Conservation (phyloP, 139 green algal genomes). For the Coelastrella sp. region DNA sequence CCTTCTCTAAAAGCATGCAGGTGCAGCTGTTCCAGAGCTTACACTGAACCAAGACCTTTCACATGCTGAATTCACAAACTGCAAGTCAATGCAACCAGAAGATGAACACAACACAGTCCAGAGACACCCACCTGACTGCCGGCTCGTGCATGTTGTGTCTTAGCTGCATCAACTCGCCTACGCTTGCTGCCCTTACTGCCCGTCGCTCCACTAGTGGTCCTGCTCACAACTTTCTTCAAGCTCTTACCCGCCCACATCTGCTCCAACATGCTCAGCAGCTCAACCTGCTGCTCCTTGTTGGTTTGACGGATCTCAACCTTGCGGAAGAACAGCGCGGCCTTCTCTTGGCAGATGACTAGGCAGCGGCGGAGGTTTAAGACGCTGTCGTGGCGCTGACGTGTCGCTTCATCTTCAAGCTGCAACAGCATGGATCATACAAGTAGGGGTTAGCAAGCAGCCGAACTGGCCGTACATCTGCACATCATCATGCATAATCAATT, state of each 20-base stretch:
- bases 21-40: too few species aligned
- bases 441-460: not conserved
- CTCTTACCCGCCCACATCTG: conserved; percentile 39
- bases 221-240: not conserved
- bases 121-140: not conserved
- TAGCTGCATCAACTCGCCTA: not conserved
- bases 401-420: conserved; percentile 44
- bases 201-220: not conserved
- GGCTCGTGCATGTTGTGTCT: not conserved
- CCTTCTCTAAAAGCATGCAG: too few species aligned
- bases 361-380: conserved; percentile 31
- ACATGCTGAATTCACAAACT: not conserved
- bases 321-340: conserved; percentile 48
- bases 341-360: conserved; percentile 33
- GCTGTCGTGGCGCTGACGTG: conserved; percentile 14
- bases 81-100: not conserved
- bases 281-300: not conserved
- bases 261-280: conserved; percentile 20
- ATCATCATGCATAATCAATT: too few species aligned
- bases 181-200: conserved; percentile 12
- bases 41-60: too few species aligned
- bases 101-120: not conserved
- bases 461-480: not conserved
- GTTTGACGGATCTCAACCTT: conserved; percentile 41
- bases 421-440: not conserved